Evolutionary conservation across 805 yeast species (phyloP), one percentile per base, ranked within the genome.

Genomic region (Clavispora asparagi): DNA sequence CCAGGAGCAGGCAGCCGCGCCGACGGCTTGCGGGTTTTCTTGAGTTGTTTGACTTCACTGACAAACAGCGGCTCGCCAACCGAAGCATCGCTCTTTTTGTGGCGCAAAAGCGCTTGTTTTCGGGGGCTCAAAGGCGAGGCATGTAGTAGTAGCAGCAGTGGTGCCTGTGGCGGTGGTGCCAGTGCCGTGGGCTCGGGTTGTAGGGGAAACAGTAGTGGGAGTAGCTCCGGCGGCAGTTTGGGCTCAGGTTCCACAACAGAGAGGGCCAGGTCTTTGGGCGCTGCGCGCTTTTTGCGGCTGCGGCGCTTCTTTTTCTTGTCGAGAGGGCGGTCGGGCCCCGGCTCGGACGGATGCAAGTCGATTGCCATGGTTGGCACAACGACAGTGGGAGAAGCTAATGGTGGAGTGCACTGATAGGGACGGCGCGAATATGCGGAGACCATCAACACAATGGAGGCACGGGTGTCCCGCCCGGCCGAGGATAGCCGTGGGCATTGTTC

Each of bases 81-180:
- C 2, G 53, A 50, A 12, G 58, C 67, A 47, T 54, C 63, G 44
- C 61, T 63, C 40, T 58, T 60, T 39, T 67, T 67, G 54, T 70
- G 63, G 40, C 76, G 57, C 68, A 67, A 60, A 6, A 71, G 53
- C 8, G 73, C 53, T 53, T 66, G 72, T 52, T 60, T 67, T 14
- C 76, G 53, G 10, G 76, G 76, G 43, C 72, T 66, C 53, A 60
- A 38, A 14, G 41, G 41, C 27, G 14, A 26, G 7, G 14, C 16
- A 16, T 33, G 23, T 27, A 11, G 29, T 7, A 8, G 29, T 7
- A 11, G 29, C 7, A 27, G 29, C 9, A 11, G 29, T 27, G 29
- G 29, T 6, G 12, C 12, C 12, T 27, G 29, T 9, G 29, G 6
- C 23, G 23, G 23, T 19, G 23, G 23, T 4, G 29, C 29, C 6